These are phyloP conservation scores for Stevia rebaudiana DNA, from an alignment of 140 eudicot species.

Conservation along the genomic window DNA sequence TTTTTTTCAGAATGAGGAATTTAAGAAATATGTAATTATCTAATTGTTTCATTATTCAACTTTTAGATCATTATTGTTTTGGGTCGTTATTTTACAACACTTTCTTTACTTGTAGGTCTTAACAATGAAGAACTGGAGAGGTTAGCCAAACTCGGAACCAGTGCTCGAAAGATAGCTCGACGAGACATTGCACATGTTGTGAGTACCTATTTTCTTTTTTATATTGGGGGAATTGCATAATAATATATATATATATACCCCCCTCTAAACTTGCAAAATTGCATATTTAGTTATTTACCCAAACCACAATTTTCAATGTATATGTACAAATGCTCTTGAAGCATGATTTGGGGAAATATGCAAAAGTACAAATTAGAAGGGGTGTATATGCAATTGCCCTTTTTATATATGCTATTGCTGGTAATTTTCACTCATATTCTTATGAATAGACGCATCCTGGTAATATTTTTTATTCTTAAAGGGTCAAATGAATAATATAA, in stretches of 20 bases:
- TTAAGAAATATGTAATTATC: neutral
- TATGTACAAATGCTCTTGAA: too few species aligned
- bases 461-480: neutral
- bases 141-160: slow-evolving; percentile 67
- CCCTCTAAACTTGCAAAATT: too few species aligned
- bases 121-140: slow-evolving; percentile 61
- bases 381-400: too few species aligned
- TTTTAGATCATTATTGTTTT: slow-evolving; percentile 5
- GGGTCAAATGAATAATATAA: neutral
- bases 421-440: neutral
- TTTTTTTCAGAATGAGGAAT: neutral
- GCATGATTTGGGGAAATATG: too few species aligned
- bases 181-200: slow-evolving; percentile 95
- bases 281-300: too few species aligned
- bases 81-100: neutral
- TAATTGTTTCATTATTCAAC: neutral
- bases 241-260: too few species aligned
- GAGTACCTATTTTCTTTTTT: slow-evolving; percentile 35
- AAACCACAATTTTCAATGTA: too few species aligned
- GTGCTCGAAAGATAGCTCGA: slow-evolving; percentile 84
- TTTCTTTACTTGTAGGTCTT: slow-evolving; percentile 47
- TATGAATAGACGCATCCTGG: neutral
- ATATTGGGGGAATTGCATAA: too few species aligned
- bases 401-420: neutral
- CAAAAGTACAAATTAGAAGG: too few species aligned